A percentile compares a stretch with the other conserved stretches of the same genome.
Conservation (phyloP, 139 green algal species). For the Astrephomene gubernaculifera region DNA sequence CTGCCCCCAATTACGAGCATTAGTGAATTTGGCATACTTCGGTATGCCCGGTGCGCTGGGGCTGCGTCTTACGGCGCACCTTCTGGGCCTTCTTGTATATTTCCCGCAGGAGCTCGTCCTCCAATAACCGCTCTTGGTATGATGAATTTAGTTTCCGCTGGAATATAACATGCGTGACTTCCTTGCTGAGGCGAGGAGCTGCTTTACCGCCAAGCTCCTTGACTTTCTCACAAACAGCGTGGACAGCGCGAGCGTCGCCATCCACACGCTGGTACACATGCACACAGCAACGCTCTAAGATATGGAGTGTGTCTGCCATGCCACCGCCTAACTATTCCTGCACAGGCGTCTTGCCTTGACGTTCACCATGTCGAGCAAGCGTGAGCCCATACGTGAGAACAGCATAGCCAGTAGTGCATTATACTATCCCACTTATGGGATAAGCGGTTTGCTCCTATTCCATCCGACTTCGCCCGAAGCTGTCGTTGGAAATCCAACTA, state of each 20-base stretch:
- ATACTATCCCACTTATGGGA: background rate
- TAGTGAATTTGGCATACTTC: too few species aligned
- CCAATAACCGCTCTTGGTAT: constrained; percentile 18
- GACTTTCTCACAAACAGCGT: constrained; percentile 35
- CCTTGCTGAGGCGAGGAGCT: constrained; percentile 48
- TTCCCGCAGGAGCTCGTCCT: constrained; percentile 46
- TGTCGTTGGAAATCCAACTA: too few species aligned
- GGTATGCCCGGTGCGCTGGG: too few species aligned
- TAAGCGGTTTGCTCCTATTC: background rate
- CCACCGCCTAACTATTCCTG: too few species aligned
- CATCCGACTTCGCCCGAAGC: too few species aligned
- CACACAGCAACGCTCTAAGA: constrained; percentile 16
- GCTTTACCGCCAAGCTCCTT: constrained; percentile 38
- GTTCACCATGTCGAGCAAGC: too few species aligned
- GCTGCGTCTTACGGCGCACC: background rate
- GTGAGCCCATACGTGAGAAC: too few species aligned
- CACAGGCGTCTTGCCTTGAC: too few species aligned
- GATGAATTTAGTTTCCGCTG: constrained; percentile 45
- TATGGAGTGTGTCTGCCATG: background rate
- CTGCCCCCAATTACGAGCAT: background rate
- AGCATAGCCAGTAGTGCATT: too few species aligned
- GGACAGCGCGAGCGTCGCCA: constrained; percentile 4
- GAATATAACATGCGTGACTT: constrained; percentile 65
- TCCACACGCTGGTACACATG: constrained; percentile 38
- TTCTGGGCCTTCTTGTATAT: constrained; percentile 49